Evolutionary conservation across 1,139 yeast genomes (phyloP), one percentile per base, ranked within the genome.

Genomic region (Ashbya aceris): DNA sequence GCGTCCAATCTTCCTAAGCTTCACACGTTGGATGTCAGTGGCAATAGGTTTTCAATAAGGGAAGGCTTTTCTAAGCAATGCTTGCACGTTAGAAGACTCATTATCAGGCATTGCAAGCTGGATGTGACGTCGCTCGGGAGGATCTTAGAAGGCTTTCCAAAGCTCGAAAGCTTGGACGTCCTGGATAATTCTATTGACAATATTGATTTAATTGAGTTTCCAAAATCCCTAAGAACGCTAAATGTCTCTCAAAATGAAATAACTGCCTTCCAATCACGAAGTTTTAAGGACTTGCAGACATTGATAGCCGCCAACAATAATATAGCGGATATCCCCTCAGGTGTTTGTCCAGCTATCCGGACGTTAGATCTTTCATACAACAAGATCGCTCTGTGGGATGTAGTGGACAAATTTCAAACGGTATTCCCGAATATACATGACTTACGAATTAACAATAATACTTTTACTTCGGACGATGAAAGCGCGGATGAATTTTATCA

Each of bases 391-490:
- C 34, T 53, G 0, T 83, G 85, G 83, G 45, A 47, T 0, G 67
- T 61, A 8, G 56, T 83, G 3, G 86, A 80, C 47, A 20, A 36
- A 0, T 50, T 77, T 4, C 54, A 56, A 8, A 14, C 13, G 0
- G 35, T 38, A 1, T 65, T 73, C 36, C 75, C 77, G 0, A 49
- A 60, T 7, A 53, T 83, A 4, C 41, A 45, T 1, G 64, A 70
- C 7, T 54, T 82, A 1, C 65, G 77, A 35, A 62, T 83, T 20
- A 69, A 70, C 43, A 66, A 66, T 4, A 81, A 81, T 49, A 80
- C 84, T 0, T 33, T 82, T 1, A 68, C 70, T 45, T 13, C 60
- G 2, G 69, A 70, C 40, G 70, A 64, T 39, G 60, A 64, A 53
- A 65, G 69, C 2, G 52, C 66, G 4, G 45, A 43, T 29, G 30